Conservation (phyloP, 2,329 filamentous ascomycete genomes). For the Neospermospora avenae region DNA sequence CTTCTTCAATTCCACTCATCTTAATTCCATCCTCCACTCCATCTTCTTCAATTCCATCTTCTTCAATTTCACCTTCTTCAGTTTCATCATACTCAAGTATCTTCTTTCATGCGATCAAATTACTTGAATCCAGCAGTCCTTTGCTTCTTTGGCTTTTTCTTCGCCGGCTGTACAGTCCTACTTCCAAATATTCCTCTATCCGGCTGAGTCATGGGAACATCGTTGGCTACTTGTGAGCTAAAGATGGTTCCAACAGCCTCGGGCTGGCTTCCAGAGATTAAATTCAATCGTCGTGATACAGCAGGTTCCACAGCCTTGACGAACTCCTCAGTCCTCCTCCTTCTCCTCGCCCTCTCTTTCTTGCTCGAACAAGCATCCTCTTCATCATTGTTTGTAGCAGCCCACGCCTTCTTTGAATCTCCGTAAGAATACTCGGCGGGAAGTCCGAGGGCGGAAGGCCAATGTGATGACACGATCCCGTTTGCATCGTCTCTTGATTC, state of each 20-base stretch:
- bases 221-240: constrained; percentile 31
- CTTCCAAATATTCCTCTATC: constrained; percentile 47
- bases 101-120: not conserved
- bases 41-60: too few relatives aligned
- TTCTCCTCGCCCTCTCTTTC: constrained; percentile 30
- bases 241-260: constrained; percentile 15
- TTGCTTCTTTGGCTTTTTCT: constrained; percentile 43
- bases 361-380: constrained; percentile 20
- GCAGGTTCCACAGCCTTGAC: constrained; percentile 29
- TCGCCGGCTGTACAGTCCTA: constrained; percentile 36
- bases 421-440: constrained; percentile 36
- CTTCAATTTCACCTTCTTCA: too few relatives aligned
- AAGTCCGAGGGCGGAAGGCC: constrained; percentile 37
- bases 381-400: constrained; percentile 20
- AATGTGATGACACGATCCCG: constrained; percentile 36
- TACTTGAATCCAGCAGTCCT: constrained; percentile 32
- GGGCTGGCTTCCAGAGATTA: constrained; percentile 32
- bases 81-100: too few relatives aligned
- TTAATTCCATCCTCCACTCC: too few relatives aligned
- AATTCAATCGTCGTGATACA: constrained; percentile 44
- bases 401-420: constrained; percentile 15
- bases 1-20: too few relatives aligned
- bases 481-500: constrained; percentile 20
- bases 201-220: constrained; percentile 44
- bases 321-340: constrained; percentile 32